Base-by-base conservation (phyloP, 164 flowering plant genomes). In the Nelumbo lutea region DNA sequence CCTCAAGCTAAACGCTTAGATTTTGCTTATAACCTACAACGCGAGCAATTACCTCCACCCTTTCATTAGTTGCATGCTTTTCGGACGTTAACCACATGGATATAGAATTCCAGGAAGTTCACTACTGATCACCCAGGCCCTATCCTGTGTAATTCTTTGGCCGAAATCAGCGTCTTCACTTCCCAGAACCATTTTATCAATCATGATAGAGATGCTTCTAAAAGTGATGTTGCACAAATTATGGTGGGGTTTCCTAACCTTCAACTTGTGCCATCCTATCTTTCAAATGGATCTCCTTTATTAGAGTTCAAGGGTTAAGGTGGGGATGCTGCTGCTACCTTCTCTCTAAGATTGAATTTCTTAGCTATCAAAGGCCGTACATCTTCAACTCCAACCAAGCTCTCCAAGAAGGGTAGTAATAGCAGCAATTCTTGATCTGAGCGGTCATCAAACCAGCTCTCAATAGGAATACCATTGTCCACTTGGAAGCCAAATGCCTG, bases 401-500 rank as follows among this genome's bases (percentile, higher is more conserved):
- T 91, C 81, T 96, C 98, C 84, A 96, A 74, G 78, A 96, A 96
- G 0, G 98, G 98, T 42, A 96, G 88, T 58, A 96, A 48, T 3
- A 53, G 46, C 59, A 84, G 79, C 70, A 96, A 64, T 66, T 89
- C 99, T 70, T 83, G 76, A 78, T 96, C 99, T 1, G 88, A 76
- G 14, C 81, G 93, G 67, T 96, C 98, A 65, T 91, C 92, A 73
- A 90, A 96, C 99, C 99, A 96, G 81, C 99, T 96, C 80, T 93
- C 91, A 4, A 96, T 93, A 9, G 99, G 99, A 62, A 96, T 88
- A 10, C 99, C 99, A 69, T 96, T 96, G 72, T 96, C 94, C 40
- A 96, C 95, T 84, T 96, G 99, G 71, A 93, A 96, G 39, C 99
- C 97, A 76, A 96, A 96, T 72, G 96, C 99, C 98, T 96, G 83